A percentile compares a stretch with the other conserved stretches of the same genome.
Evolutionary conservation across 805 yeast genomes (phyloP).

Genomic region (Ogataea chonburiensis): DNA sequence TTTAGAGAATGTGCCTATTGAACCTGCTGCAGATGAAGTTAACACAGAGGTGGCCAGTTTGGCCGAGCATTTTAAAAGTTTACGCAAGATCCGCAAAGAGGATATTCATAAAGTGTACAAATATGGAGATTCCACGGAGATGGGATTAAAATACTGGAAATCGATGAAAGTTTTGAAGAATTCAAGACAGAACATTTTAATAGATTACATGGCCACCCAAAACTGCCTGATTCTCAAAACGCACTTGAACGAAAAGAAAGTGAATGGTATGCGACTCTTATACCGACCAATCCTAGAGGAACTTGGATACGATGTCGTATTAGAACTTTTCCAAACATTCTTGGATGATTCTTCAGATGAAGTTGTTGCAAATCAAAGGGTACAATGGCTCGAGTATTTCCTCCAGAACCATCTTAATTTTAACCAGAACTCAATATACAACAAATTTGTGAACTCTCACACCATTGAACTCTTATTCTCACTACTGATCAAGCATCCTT

Average conservation of each 20-base stretch:
- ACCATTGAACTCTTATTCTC: conserved; percentile 13
- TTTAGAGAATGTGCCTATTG: conserved; percentile 21
- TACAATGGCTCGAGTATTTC: conserved; percentile 29
- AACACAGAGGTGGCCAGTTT: conserved; percentile 17
- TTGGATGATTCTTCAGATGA: conserved; percentile 12
- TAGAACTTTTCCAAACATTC: conserved; percentile 19
- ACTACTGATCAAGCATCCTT: conserved; percentile 14
- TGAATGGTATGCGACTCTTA: conserved; percentile 29
- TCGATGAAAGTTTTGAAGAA: conserved; percentile 31
- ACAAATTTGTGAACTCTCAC: conserved; percentile 18
- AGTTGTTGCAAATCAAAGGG: conserved; percentile 13
- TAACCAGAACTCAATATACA: conserved; percentile 22
- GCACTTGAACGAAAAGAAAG: conserved; percentile 26
- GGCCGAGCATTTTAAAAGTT: conserved; percentile 42
- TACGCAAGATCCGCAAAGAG: conserved; percentile 49
- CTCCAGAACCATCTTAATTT: conserved; percentile 19
- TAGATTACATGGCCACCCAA: conserved; percentile 30
- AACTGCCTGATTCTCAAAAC: conserved; percentile 35
- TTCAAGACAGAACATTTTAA: conserved; percentile 18
- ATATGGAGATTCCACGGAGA: conserved; percentile 43
- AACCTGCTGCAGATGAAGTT: conserved; percentile 25
- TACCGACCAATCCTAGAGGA: conserved; percentile 32
- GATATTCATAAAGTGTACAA: conserved; percentile 40
- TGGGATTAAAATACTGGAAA: conserved; percentile 44
- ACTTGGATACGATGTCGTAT: conserved; percentile 18